A percentile compares a stretch with the other conserved stretches of the same genome.
Evolutionary conservation across 495 filamentous ascomycete genomes (phyloP).

Genomic region (Pseudomonodictys pantanalensis): DNA sequence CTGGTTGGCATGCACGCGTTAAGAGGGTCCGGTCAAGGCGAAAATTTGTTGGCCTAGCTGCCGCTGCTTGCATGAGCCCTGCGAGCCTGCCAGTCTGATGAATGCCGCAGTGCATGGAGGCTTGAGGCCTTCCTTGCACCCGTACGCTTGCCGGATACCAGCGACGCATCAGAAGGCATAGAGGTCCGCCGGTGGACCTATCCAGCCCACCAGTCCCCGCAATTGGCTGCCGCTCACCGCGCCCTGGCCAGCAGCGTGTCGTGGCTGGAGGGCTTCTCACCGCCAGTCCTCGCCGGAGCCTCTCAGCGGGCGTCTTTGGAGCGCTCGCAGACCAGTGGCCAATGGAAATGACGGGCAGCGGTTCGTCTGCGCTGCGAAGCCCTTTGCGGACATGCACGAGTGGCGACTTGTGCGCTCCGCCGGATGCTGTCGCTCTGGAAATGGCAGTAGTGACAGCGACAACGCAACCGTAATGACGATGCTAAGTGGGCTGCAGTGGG

Average conservation of each 20-base stretch:
- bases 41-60: conserved; percentile 34
- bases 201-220: background rate
- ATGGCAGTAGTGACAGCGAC: too few species aligned
- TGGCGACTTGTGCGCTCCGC: too few species aligned
- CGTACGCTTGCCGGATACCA: background rate
- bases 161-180: too few species aligned
- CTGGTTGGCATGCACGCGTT: conserved; percentile 14
- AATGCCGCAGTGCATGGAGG: conserved; percentile 18
- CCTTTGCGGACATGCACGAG: too few species aligned
- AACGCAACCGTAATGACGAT: too few species aligned
- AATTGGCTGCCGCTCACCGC: background rate
- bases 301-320: background rate
- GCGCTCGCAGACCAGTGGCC: too few species aligned
- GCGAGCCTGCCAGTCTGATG: background rate
- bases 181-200: background rate
- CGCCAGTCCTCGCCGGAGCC: background rate
- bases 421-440: too few species aligned
- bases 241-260: background rate
- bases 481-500: too few species aligned
- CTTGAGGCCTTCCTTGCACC: background rate
- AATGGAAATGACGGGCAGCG: too few species aligned
- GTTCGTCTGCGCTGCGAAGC: too few species aligned
- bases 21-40: conserved; percentile 5
- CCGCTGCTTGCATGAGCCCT: conserved; percentile 25
- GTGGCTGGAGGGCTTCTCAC: background rate